These are phyloP conservation scores for Sarcocystis neurona DNA, from an alignment of 169 alveolate species.

Conservation along the genomic window DNA sequence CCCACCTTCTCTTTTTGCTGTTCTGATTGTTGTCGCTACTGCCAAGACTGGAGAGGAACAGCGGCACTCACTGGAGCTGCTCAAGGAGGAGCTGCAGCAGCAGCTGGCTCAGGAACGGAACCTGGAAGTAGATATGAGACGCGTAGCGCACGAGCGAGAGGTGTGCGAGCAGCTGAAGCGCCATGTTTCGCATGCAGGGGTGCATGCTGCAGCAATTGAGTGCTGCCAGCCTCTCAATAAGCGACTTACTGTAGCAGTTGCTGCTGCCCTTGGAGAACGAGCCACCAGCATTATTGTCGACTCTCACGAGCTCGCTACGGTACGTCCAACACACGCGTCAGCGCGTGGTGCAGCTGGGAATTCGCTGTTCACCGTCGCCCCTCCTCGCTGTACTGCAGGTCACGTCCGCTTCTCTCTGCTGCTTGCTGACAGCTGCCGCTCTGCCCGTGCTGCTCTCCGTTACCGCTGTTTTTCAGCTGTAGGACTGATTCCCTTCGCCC, in stretches of 20 bases:
- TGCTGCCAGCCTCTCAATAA: conserved; percentile 23
- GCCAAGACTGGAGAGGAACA: background rate
- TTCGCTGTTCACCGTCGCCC: too few relatives aligned
- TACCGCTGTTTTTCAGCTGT: too few relatives aligned
- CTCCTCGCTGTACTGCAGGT: too few relatives aligned
- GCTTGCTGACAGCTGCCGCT: too few relatives aligned
- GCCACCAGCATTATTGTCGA: conserved; percentile 15
- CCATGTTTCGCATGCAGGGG: conserved; percentile 10
- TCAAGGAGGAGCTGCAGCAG: background rate
- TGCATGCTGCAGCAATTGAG: background rate
- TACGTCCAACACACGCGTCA: background rate
- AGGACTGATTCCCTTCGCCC: too few relatives aligned
- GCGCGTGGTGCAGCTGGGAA: background rate
- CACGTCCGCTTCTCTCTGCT: too few relatives aligned
- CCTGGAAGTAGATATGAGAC: background rate
- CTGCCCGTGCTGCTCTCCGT: too few relatives aligned
- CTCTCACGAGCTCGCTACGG: background rate
- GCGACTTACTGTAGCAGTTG: conserved; percentile 31
- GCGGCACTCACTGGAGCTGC: conserved; percentile 12
- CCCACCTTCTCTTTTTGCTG: too few relatives aligned
- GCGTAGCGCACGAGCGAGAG: background rate
- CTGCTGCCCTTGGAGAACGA: conserved; percentile 33
- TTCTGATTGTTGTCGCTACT: too few relatives aligned
- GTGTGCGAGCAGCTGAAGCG: background rate
- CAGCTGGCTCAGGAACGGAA: conserved; percentile 7